Percentiles rank a stretch among this genome's conserved stretches.
phyloP scores from a whole-genome alignment of 441 rosid species.

The Arabidopsis hybrid region DNA sequence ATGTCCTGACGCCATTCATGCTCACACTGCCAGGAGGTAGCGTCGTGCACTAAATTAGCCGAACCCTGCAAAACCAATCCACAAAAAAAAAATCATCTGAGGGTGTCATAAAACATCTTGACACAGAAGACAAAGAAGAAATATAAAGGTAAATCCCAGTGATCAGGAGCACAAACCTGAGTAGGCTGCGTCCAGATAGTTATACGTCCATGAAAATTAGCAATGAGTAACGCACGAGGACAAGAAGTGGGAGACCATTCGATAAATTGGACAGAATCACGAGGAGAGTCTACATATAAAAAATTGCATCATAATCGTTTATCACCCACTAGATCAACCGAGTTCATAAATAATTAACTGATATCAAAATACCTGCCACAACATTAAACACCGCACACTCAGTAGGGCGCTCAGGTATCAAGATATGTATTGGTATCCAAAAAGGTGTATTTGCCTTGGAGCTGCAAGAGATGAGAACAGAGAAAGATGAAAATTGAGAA shows the following conservation, averaged over 20 bases:
- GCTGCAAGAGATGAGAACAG: slow-evolving; percentile 50
- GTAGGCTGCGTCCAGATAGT: slow-evolving; percentile 98
- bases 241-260: slow-evolving; percentile 99
- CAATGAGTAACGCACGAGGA: slow-evolving; percentile 92
- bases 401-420: slow-evolving; percentile 97
- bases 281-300: slow-evolving; percentile 87
- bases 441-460: slow-evolving; percentile 93
- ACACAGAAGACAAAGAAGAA: background rate
- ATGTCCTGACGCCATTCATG: slow-evolving; percentile 99
- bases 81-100: slow-evolving; percentile 15
- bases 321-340: background rate
- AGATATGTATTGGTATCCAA: slow-evolving; percentile 98
- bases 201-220: slow-evolving; percentile 97
- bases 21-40: slow-evolving; percentile 96
- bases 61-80: slow-evolving; percentile 69
- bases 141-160: background rate
- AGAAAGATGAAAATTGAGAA: background rate
- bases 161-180: slow-evolving; percentile 59
- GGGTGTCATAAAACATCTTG: slow-evolving; percentile 23
- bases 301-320: slow-evolving; percentile 1
- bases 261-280: slow-evolving; percentile 98
- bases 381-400: slow-evolving; percentile 95
- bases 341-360: background rate
- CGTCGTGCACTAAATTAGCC: slow-evolving; percentile 85
- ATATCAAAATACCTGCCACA: slow-evolving; percentile 74